Conservation (phyloP, 306 rosid genomes). For the Sicyos baderoa region DNA sequence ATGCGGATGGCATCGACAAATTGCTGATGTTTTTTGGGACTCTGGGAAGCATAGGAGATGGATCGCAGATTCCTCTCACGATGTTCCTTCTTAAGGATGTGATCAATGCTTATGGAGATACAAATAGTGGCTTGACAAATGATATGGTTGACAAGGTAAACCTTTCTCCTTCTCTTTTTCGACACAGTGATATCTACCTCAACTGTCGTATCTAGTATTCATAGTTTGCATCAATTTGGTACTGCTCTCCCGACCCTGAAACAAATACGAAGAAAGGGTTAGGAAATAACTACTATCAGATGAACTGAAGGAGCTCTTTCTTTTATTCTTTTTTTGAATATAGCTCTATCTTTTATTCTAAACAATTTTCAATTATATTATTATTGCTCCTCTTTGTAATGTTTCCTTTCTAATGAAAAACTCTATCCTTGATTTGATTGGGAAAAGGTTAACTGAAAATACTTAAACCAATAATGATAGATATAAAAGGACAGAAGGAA, state of each 20-base stretch:
- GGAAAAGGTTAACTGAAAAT: background rate
- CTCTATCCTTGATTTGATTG: background rate
- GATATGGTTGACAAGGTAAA: constrained; percentile 65
- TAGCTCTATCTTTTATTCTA: too few relatives aligned
- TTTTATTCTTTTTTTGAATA: too few relatives aligned
- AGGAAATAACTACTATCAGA: background rate
- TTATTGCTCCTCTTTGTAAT: background rate
- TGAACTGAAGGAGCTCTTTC: background rate
- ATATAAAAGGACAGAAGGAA: background rate
- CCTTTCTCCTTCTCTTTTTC: background rate
- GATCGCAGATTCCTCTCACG: constrained; percentile 68
- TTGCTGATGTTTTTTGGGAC: constrained; percentile 68
- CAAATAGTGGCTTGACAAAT: constrained; percentile 27
- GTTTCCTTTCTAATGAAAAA: background rate
- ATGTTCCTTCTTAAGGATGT: constrained; percentile 78
- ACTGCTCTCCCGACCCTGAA: background rate
- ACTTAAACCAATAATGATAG: background rate
- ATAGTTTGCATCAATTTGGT: too few relatives aligned
- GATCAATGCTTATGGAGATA: constrained; percentile 58
- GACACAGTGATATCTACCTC: too few relatives aligned
- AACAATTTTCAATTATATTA: too few relatives aligned
- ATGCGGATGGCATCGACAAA: constrained; percentile 65
- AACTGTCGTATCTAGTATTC: too few relatives aligned
- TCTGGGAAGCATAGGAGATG: constrained; percentile 80
- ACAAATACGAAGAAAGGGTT: background rate